Conservation (phyloP, 306 rosid species). For the Trifolium repens region DNA sequence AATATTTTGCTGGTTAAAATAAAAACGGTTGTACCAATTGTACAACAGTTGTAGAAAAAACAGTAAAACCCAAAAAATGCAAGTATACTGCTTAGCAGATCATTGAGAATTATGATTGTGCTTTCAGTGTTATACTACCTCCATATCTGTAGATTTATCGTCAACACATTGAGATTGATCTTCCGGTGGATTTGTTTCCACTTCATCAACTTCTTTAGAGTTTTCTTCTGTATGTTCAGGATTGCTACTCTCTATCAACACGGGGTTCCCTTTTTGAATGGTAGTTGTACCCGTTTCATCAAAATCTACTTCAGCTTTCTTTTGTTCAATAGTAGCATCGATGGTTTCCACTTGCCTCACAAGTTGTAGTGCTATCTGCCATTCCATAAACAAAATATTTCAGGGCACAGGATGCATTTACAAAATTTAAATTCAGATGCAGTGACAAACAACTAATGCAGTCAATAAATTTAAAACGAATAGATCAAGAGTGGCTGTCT, state of each 20-base stretch:
- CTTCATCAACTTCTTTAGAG: constrained; percentile 38
- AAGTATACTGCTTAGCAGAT: neutral
- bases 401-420: constrained; percentile 23
- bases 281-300: constrained; percentile 32
- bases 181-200: constrained; percentile 44
- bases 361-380: constrained; percentile 90
- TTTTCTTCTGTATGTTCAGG: constrained; percentile 49
- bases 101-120: constrained; percentile 13
- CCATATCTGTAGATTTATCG: constrained; percentile 45
- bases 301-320: neutral
- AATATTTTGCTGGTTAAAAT: constrained; percentile 16
- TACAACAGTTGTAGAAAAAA: constrained; percentile 6
- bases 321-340: constrained; percentile 46
- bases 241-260: constrained; percentile 43
- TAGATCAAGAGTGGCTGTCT: constrained; percentile 16
- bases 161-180: constrained; percentile 50
- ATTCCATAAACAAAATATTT: constrained; percentile 47
- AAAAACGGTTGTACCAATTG: constrained; percentile 19
- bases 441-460: constrained; percentile 30
- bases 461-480: neutral
- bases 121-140: constrained; percentile 54
- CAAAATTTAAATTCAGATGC: constrained; percentile 31
- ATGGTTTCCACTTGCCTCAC: constrained; percentile 67
- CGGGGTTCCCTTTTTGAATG: constrained; percentile 39
- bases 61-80: constrained; percentile 21